phyloP scores from a whole-genome alignment of 441 rosid genomes.

The Populus hybrid region DNA sequence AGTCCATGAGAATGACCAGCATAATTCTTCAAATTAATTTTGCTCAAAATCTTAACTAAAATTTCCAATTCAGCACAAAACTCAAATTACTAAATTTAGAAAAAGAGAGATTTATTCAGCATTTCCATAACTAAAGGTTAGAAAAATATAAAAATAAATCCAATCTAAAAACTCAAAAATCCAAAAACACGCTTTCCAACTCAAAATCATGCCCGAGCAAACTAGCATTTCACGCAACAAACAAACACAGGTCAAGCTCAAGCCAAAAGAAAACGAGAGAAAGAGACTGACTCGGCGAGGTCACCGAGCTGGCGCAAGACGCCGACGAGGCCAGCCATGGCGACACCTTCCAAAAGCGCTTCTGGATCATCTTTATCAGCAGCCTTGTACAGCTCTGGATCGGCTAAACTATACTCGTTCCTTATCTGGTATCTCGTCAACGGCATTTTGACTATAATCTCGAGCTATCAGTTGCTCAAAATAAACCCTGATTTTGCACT shows the following conservation, averaged over 20 bases:
- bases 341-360: conserved; percentile 75
- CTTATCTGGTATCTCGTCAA: conserved; percentile 75
- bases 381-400: conserved; percentile 72
- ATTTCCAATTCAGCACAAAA: neutral
- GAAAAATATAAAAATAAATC: neutral
- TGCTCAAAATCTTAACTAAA: neutral
- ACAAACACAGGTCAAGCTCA: conserved; percentile 1
- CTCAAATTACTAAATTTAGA: neutral
- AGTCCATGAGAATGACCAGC: neutral
- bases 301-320: conserved; percentile 96
- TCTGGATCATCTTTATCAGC: conserved; percentile 86
- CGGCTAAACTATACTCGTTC: conserved; percentile 75
- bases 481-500: conserved; percentile 13
- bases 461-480: neutral
- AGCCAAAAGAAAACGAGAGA: neutral
- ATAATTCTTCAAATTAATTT: neutral
- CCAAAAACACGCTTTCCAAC: neutral
- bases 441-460: conserved; percentile 47
- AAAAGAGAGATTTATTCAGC: neutral
- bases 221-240: neutral
- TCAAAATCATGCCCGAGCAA: neutral
- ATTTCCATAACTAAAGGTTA: too few species aligned
- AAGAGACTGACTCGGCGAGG: conserved; percentile 77
- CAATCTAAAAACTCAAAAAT: neutral
- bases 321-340: conserved; percentile 95